Conservation (phyloP, 352 stramenopile species). For the Pythium graminicola region DNA sequence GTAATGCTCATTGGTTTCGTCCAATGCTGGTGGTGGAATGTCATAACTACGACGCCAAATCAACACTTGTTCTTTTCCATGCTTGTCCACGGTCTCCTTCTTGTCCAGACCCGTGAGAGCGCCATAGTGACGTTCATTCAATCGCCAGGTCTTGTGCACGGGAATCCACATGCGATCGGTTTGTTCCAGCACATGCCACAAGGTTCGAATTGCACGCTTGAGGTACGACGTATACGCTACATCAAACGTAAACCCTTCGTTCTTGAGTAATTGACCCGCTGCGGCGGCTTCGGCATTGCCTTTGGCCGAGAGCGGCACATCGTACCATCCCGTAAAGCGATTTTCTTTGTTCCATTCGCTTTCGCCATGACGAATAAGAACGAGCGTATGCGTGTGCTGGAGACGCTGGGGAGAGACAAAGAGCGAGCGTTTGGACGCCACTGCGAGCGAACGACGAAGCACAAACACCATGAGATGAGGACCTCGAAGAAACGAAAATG, state of each 20-base stretch:
- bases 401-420: conserved; percentile 35
- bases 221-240: conserved; percentile 94
- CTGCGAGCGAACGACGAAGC: conserved; percentile 42
- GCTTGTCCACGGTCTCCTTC: conserved; percentile 98
- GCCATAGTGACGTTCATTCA: conserved; percentile 99
- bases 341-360: conserved; percentile 95
- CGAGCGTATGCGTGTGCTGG: conserved; percentile 77
- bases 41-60: conserved; percentile 98
- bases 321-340: conserved; percentile 92
- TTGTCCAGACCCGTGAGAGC: conserved; percentile 97
- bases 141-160: conserved; percentile 90
- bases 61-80: conserved; percentile 92
- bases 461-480: conserved; percentile 42
- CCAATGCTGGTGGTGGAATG: conserved; percentile 93
- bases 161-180: conserved; percentile 94
- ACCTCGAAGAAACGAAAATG: conserved; percentile 5
- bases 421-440: conserved; percentile 14
- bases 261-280: conserved; percentile 83
- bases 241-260: conserved; percentile 93
- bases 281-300: conserved; percentile 89
- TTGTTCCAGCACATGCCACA: conserved; percentile 93
- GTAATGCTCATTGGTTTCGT: conserved; percentile 89
- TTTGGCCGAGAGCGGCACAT: conserved; percentile 88
- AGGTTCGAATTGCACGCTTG: conserved; percentile 92
- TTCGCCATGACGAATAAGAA: conserved; percentile 92